Evolutionary conservation across 23 red algal species (phyloP).

Genomic region (Gracilaria domingensis): DNA sequence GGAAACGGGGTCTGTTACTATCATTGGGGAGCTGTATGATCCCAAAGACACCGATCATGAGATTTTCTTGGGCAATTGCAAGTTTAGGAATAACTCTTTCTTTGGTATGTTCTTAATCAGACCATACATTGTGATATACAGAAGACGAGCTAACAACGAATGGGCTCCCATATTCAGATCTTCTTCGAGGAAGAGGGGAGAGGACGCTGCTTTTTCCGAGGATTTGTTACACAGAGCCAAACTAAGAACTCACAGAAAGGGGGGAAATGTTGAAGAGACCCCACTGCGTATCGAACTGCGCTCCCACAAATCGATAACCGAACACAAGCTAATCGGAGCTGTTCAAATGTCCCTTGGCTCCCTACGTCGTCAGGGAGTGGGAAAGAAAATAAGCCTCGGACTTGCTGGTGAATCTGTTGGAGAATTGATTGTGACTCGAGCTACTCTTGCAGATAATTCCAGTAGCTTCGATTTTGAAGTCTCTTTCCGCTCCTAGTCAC

Average conservation of each 20-base stretch:
- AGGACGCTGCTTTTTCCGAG: slow-evolving; percentile 67
- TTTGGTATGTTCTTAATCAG: slow-evolving; percentile 71
- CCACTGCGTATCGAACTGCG: slow-evolving; percentile 74
- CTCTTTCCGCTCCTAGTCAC: slow-evolving; percentile 49
- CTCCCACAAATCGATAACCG: slow-evolving; percentile 67
- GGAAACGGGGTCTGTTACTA: slow-evolving; percentile 57
- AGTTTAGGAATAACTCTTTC: slow-evolving; percentile 70
- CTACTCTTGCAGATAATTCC: slow-evolving; percentile 60
- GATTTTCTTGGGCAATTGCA: slow-evolving; percentile 62
- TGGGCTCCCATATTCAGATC: slow-evolving; percentile 82
- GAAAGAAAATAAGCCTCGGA: slow-evolving; percentile 76
- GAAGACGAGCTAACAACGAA: slow-evolving; percentile 74
- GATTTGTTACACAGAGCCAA: slow-evolving; percentile 61
- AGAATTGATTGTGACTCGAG: slow-evolving; percentile 57
- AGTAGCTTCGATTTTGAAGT: slow-evolving; percentile 81
- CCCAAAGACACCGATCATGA: slow-evolving; percentile 50
- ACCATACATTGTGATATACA: slow-evolving; percentile 79
- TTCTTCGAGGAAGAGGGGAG: slow-evolving; percentile 55
- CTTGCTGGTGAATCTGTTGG: slow-evolving; percentile 81
- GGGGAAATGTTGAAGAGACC: slow-evolving; percentile 70
- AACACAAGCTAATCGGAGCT: slow-evolving; percentile 80
- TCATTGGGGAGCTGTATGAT: slow-evolving; percentile 72
- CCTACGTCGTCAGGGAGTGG: slow-evolving; percentile 64
- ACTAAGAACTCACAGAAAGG: slow-evolving; percentile 53
- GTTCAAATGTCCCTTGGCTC: slow-evolving; percentile 81